Evolutionary conservation across 805 yeast species (phyloP), one percentile per base, ranked within the genome.

Genomic region (Diddensiella caesifluorescens): DNA sequence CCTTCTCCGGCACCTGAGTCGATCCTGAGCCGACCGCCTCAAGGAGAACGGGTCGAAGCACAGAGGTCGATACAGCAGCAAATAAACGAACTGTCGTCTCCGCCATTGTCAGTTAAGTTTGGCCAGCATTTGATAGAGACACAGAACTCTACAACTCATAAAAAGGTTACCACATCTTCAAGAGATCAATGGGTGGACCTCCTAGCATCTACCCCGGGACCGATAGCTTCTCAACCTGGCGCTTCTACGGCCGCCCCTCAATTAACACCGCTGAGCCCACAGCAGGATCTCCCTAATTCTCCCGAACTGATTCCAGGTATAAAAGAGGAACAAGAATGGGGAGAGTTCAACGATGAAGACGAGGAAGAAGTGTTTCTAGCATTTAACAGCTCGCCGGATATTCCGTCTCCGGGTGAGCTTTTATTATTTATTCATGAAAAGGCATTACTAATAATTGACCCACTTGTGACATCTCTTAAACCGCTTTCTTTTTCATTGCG

Each of bases 381-480:
- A n/a, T 50, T 42, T 28, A 38, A 44, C 20, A 22, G 16, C 19
- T 25, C 38, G 22, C 12, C 39, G 6, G 41, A 45, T n/a, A 38
- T 43, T 21, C 63, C 63, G 4, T 56, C 59, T 12, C 62, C 68
- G 7, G 62, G 49, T 30, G 56, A 50, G 2, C 39, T 45, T 3
- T 44, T 46, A 4, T 15, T 19, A 1, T 48, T 12, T 1, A 54
- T 46, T 1, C 54, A 41, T 5, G 50, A 48, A 38, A 54, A 60
- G 18, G 49, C 50, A 9, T 30, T 53, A 10, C 48, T 47, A 4
- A 15, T 39, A 1, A 33, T 49, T n/a, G 46, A 49, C 15, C 31
- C 33, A 5, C 33, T 55, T 21, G 38, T 53, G 5, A 28, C 27
- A 1, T 22, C 42, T 6, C 45, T 55, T 20, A 42, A 46, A 5